A percentile compares a stretch with the other conserved stretches of the same genome.
These are phyloP conservation scores for Casuarina cunninghamiana DNA, from an alignment of 306 rosid species.

Conservation along the genomic window DNA sequence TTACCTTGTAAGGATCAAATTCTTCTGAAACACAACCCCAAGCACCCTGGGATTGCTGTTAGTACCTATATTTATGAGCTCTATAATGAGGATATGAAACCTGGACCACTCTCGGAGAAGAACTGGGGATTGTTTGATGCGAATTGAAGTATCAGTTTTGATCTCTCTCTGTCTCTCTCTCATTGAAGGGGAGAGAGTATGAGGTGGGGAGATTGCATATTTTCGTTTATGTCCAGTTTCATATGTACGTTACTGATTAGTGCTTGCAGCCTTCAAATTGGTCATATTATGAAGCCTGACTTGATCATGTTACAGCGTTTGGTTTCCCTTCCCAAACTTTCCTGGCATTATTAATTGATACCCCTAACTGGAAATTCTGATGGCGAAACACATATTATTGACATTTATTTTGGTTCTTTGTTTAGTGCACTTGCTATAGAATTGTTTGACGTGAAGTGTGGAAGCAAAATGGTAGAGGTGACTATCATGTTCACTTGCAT, in stretches of 20 bases:
- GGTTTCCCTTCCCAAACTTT: neutral
- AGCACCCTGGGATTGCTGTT: slow-evolving; percentile 67
- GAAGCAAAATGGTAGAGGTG: neutral
- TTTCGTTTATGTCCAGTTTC: too few relatives aligned
- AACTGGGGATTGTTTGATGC: slow-evolving; percentile 82
- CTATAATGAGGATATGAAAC: slow-evolving; percentile 68
- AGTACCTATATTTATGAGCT: slow-evolving; percentile 80
- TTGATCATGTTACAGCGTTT: neutral
- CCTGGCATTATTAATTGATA: neutral
- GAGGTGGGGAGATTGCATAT: too few relatives aligned
- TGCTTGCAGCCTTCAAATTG: too few relatives aligned
- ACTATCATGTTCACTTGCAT: neutral
- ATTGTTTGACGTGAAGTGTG: neutral
- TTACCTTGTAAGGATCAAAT: too few relatives aligned
- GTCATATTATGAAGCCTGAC: neutral
- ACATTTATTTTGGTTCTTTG: neutral
- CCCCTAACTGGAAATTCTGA: neutral
- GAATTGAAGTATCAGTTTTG: slow-evolving; percentile 27
- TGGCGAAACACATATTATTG: neutral
- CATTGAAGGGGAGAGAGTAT: too few relatives aligned
- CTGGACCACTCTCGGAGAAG: slow-evolving; percentile 66
- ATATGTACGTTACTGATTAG: too few relatives aligned
- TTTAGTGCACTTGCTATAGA: neutral
- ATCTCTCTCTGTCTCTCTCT: too few relatives aligned
- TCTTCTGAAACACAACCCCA: slow-evolving; percentile 87